Percentiles rank a stretch among this genome's conserved stretches.
Evolutionary conservation across 2,329 filamentous ascomycete species (phyloP).

Genomic region (Sporothrix curviconia): DNA sequence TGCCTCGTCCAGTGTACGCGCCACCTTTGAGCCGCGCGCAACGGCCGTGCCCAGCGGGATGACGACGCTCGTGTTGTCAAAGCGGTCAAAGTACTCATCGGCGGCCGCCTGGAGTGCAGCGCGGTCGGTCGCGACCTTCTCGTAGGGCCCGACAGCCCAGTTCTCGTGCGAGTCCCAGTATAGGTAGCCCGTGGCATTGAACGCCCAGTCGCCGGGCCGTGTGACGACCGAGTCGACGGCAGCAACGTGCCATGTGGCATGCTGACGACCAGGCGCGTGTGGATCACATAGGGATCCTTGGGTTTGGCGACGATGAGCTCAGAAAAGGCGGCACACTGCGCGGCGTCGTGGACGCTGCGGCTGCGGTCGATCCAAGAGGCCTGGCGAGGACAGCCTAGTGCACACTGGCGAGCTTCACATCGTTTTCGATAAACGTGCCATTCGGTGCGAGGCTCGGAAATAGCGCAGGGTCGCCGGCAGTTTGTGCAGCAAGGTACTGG

Average conservation of each 20-base stretch:
- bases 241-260: neutral
- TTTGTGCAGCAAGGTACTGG: neutral
- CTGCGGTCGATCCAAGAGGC: neutral
- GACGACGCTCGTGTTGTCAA: conserved; percentile 25
- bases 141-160: conserved; percentile 20
- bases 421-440: neutral
- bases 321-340: neutral
- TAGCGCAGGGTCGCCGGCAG: neutral
- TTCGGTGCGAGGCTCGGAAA: neutral
- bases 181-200: conserved; percentile 29
- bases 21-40: conserved; percentile 19
- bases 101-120: conserved; percentile 26
- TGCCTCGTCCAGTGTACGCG: conserved; percentile 23
- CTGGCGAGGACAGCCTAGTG: neutral
- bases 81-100: conserved; percentile 33
- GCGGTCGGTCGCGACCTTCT: conserved; percentile 13
- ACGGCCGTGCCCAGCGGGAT: conserved; percentile 26
- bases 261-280: neutral
- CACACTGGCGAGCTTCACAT: neutral
- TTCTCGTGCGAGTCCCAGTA: conserved; percentile 26
- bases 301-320: neutral
- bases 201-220: conserved; percentile 30
- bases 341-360: neutral
- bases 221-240: conserved; percentile 15
- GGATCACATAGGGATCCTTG: neutral